Evolutionary conservation across 257 asterid species (phyloP).

Genomic region (Penstemon eatonii): DNA sequence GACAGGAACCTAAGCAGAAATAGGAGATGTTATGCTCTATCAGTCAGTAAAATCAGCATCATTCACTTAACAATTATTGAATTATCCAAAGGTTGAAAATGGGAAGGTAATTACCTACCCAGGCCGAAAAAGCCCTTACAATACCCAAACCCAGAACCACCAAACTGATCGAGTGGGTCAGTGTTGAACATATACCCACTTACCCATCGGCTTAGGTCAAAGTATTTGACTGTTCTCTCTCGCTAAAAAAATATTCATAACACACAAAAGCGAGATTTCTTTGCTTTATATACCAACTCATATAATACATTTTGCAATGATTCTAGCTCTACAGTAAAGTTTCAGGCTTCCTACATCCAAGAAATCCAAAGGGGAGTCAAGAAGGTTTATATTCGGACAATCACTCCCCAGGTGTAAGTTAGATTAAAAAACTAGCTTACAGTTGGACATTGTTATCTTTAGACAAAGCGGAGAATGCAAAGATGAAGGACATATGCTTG

Average conservation of each 20-base stretch:
- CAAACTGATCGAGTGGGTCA: too few species aligned
- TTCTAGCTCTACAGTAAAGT: neutral
- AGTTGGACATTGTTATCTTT: too few species aligned
- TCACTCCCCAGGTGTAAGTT: neutral
- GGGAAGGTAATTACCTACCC: neutral
- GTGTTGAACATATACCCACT: too few species aligned
- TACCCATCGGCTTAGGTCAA: too few species aligned
- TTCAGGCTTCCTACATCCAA: neutral
- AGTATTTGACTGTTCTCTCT: too few species aligned
- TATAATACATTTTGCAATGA: neutral
- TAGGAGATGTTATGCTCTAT: constrained; percentile 21
- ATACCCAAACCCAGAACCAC: too few species aligned
- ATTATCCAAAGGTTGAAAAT: too few species aligned
- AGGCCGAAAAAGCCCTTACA: neutral
- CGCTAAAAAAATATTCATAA: too few species aligned
- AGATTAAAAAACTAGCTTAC: too few species aligned
- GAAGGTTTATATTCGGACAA: neutral
- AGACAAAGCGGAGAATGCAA: too few species aligned
- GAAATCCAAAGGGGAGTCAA: neutral
- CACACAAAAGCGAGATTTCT: neutral
- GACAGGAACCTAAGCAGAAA: constrained; percentile 59
- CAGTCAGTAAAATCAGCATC: constrained; percentile 14
- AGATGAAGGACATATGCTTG: too few species aligned
- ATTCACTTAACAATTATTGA: neutral
- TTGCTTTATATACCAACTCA: neutral